Conservation (phyloP, 1,284 basidiomycete species). For the Sporisorium graminicola region DNA sequence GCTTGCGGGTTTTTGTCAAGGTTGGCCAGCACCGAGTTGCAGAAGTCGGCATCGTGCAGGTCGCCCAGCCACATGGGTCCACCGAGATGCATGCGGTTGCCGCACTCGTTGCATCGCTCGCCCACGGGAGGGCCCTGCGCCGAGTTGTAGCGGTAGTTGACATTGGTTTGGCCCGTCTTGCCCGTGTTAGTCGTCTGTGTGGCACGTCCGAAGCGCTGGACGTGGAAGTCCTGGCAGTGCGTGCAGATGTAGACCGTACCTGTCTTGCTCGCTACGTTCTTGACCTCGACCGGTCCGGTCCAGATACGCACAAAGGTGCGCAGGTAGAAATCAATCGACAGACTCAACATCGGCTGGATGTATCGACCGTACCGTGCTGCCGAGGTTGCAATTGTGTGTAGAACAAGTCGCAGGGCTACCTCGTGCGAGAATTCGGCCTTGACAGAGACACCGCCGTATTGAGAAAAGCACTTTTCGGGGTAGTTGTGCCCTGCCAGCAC, state of each 20-base stretch:
- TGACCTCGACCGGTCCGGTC: constrained; percentile 85
- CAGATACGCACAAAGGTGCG: constrained; percentile 88
- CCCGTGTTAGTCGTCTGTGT: constrained; percentile 36
- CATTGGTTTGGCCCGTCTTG: constrained; percentile 51
- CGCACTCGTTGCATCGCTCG: constrained; percentile 84
- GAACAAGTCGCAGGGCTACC: constrained; percentile 77
- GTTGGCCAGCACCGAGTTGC: constrained; percentile 80
- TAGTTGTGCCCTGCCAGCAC: constrained; percentile 94
- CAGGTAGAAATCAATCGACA: constrained; percentile 98
- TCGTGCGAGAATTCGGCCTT: constrained; percentile 91
- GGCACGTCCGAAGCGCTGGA: constrained; percentile 58
- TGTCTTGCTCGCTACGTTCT: constrained; percentile 74
- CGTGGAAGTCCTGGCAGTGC: constrained; percentile 59
- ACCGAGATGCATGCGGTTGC: constrained; percentile 73
- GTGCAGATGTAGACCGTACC: constrained; percentile 64
- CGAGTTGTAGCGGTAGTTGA: constrained; percentile 76
- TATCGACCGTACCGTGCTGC: constrained; percentile 92
- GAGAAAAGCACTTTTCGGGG: constrained; percentile 78
- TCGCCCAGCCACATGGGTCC: constrained; percentile 97
- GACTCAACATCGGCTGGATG: constrained; percentile 88
- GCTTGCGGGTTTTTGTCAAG: constrained; percentile 73
- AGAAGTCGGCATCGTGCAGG: constrained; percentile 83
- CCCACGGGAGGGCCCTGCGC: constrained; percentile 77
- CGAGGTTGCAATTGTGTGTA: constrained; percentile 85
- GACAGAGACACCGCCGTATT: constrained; percentile 90